phyloP scores from a whole-genome alignment of 768 basidiomycete species.

The Gyrodon lividus region DNA sequence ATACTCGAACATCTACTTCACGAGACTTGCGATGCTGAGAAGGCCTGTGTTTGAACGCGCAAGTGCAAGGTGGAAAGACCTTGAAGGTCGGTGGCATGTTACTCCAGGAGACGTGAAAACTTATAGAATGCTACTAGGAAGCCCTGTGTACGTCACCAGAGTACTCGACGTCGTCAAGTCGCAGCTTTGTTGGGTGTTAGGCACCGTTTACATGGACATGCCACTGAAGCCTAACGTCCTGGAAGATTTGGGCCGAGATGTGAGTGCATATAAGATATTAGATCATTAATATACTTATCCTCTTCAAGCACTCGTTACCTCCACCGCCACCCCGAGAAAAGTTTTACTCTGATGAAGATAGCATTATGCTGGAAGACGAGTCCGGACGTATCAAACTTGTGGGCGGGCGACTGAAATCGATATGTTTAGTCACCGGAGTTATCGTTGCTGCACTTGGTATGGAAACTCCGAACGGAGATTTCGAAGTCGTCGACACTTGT shows the following conservation, averaged over 20 bases:
- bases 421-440: conserved; percentile 83
- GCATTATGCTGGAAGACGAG: conserved; percentile 92
- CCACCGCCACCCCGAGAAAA: conserved; percentile 76
- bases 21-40: conserved; percentile 51
- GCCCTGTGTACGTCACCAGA: conserved; percentile 68
- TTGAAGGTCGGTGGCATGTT: conserved; percentile 36
- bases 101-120: not conserved
- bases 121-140: conserved; percentile 41
- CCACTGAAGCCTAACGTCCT: conserved; percentile 98
- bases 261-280: conserved; percentile 40
- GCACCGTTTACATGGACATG: conserved; percentile 99
- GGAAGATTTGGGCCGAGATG: conserved; percentile 91
- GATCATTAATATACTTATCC: conserved; percentile 4
- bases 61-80: conserved; percentile 45
- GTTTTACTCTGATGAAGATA: conserved; percentile 75
- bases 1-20: conserved; percentile 73
- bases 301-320: conserved; percentile 77
- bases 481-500: conserved; percentile 90
- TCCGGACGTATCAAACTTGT: conserved; percentile 89
- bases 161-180: conserved; percentile 87
- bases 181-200: conserved; percentile 85
- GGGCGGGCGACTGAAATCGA: conserved; percentile 62
- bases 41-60: conserved; percentile 50
- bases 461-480: conserved; percentile 87
- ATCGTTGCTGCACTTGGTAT: conserved; percentile 88